A percentile compares a stretch with the other conserved stretches of the same genome.
Evolutionary conservation across 2,329 filamentous ascomycete species (phyloP).

Genomic region (Apiospora rasikravindrae): DNA sequence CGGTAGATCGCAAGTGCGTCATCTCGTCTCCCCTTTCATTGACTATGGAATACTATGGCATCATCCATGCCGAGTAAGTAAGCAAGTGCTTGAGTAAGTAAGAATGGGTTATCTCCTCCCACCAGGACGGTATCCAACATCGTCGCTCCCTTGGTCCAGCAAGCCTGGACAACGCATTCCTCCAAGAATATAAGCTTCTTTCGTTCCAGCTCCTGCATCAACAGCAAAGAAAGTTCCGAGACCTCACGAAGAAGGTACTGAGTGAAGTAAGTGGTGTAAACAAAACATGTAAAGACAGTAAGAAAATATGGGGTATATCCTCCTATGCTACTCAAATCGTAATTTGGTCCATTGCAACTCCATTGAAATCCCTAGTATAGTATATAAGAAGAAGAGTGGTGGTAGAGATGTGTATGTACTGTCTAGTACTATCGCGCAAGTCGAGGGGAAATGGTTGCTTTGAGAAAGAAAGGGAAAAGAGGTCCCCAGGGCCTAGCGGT

Average conservation of each 20-base stretch:
- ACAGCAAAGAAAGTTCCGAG: neutral
- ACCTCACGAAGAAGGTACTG: neutral
- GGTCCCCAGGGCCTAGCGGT: neutral
- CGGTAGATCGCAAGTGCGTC: conserved; percentile 3
- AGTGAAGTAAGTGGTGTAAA: neutral
- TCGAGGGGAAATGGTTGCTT: neutral
- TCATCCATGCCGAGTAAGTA: neutral
- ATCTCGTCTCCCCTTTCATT: neutral
- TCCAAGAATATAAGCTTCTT: conserved; percentile 7
- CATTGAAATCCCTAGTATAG: conserved; percentile 16
- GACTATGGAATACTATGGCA: neutral
- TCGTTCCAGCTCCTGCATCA: neutral
- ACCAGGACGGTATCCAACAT: neutral
- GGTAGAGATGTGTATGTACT: neutral
- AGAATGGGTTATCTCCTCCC: neutral
- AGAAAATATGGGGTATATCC: conserved; percentile 27
- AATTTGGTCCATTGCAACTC: conserved; percentile 17
- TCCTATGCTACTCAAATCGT: conserved; percentile 20
- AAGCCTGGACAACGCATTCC: neutral
- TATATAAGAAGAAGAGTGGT: neutral
- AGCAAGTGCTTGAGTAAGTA: neutral
- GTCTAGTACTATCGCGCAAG: neutral
- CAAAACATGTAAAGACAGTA: conserved; percentile 16
- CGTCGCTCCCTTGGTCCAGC: neutral
- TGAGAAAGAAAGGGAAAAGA: neutral